Evolutionary conservation across 257 asterid genomes (phyloP), one percentile per base, ranked within the genome.

Genomic region (Coffea eugenioides): DNA sequence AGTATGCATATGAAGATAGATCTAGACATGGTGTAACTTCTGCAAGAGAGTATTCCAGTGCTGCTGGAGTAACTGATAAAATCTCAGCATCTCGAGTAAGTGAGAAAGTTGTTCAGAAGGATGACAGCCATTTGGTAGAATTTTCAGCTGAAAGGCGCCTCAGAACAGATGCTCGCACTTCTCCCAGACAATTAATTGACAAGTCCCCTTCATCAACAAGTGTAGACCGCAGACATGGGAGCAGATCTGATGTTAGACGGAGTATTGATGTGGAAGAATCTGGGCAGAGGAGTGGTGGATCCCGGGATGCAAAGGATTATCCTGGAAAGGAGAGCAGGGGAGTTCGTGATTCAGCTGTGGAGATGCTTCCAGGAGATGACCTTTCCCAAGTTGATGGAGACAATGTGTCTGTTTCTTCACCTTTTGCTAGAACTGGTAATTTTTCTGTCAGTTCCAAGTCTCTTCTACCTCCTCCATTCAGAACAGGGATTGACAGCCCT

Each of bases 1-100:
- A 95, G 36, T 83, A 88, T 84, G 87, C 87, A 73, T 89, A 90
- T 76, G 99, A 95, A 81, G 99, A 92, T 69, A 92, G 94, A 84
- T 73, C 20, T 80, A 87, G 98, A 46, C 88, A 89, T 81, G 80
- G 57, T 83, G 82, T 61, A 75, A 81, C 88, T 61, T 88, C 94
- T 66, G 34, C 82, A 20, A 89, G 94, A 85, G 98, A 94, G 78
- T 83, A 85, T 84, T 75, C 82, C 83, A 85, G 87, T 76, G 69
- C 85, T 80, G 82, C 76, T 52, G 97, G 90, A 80, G 86, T 84
- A 71, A 79, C 85, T 78, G 95, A 89, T 80, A 94, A 88, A 84
- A 79, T 84, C 65, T 61, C 86, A 27, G 84, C 95, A 65, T 89
- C 97, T 76, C 87, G 93, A 74, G 85, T 90, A 68, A 70, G 76